Conservation (phyloP, 2,329 filamentous ascomycete genomes). For the Pleochaeta shiraiana region DNA sequence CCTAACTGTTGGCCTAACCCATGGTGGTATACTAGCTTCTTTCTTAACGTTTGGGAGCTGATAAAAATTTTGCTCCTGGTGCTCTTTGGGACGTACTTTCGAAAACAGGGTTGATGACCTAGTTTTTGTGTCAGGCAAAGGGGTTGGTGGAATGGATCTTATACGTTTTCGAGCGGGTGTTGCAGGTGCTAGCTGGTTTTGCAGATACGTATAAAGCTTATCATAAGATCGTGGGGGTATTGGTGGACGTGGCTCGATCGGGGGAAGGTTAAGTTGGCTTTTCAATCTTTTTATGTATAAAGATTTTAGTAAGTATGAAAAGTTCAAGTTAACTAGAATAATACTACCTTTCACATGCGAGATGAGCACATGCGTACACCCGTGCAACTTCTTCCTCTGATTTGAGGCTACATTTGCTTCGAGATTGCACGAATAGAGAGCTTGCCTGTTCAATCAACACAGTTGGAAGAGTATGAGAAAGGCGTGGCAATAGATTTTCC, state of each 20-base stretch:
- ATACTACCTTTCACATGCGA: constrained; percentile 64
- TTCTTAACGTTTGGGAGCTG: constrained; percentile 10
- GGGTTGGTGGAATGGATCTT: background rate
- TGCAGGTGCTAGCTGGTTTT: constrained; percentile 39
- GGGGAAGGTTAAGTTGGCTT: constrained; percentile 51
- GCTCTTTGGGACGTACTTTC: too few species aligned
- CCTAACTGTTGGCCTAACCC: constrained; percentile 48
- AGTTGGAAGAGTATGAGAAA: constrained; percentile 41
- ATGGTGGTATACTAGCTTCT: constrained; percentile 26
- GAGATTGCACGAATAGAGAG: constrained; percentile 60
- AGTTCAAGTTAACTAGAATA: background rate
- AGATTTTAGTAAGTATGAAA: too few species aligned
- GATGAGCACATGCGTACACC: constrained; percentile 62
- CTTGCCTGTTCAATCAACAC: constrained; percentile 49
- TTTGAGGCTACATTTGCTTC: constrained; percentile 56
- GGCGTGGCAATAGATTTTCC: constrained; percentile 50
- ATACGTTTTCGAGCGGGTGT: constrained; percentile 4
- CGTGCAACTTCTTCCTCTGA: constrained; percentile 76
- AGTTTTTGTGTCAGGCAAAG: constrained; percentile 7
- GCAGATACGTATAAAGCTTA: constrained; percentile 61
- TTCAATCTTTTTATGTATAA: constrained; percentile 35
- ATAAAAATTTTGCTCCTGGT: constrained; percentile 12
- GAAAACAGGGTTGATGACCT: too few species aligned
- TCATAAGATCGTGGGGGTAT: constrained; percentile 65
- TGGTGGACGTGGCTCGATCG: constrained; percentile 53